A percentile compares a stretch with the other conserved stretches of the same genome.
These are phyloP conservation scores for Silene vulgaris DNA, from an alignment of 179 eudicot species.

Conservation along the genomic window DNA sequence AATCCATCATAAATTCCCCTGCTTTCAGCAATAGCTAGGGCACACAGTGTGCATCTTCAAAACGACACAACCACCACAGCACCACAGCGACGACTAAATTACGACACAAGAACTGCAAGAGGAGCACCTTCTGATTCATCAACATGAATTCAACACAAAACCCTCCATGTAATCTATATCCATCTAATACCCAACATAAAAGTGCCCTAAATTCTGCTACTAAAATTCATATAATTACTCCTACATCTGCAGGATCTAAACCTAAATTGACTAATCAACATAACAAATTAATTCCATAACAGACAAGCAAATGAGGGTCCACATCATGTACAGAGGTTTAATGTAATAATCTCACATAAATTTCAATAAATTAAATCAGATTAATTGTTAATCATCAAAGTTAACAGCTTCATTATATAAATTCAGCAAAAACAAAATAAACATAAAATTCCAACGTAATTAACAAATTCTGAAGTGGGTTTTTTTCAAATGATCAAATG, in stretches of 20 bases:
- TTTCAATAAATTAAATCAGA: constrained; percentile 17
- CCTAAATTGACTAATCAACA: constrained; percentile 18
- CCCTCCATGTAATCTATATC: constrained; percentile 28
- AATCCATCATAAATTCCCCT: constrained; percentile 40
- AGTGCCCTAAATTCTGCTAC: constrained; percentile 12
- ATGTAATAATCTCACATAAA: constrained; percentile 22
- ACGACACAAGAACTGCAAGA: constrained; percentile 23
- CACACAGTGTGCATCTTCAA: constrained; percentile 15
- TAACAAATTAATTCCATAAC: neutral
- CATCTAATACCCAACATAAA: constrained; percentile 9
- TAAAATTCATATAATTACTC: constrained; percentile 8
- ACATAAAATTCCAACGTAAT: constrained; percentile 8
- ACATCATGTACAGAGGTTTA: constrained; percentile 23
- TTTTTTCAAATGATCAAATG: constrained; percentile 24
- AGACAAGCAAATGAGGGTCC: constrained; percentile 10
- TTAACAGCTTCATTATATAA: constrained; percentile 28
- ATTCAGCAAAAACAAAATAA: constrained; percentile 21
- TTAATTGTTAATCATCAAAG: constrained; percentile 24
- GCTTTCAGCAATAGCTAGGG: constrained; percentile 18
- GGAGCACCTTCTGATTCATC: constrained; percentile 17
- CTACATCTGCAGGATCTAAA: constrained; percentile 16
- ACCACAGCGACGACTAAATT: constrained; percentile 17
- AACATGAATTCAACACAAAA: constrained; percentile 23
- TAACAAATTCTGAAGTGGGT: constrained; percentile 17
- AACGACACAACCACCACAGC: constrained; percentile 20